Percentiles rank a stretch among this genome's conserved stretches.
Evolutionary conservation across 139 green algal species (phyloP).

Genomic region (Zygnema circumcarinatum): DNA sequence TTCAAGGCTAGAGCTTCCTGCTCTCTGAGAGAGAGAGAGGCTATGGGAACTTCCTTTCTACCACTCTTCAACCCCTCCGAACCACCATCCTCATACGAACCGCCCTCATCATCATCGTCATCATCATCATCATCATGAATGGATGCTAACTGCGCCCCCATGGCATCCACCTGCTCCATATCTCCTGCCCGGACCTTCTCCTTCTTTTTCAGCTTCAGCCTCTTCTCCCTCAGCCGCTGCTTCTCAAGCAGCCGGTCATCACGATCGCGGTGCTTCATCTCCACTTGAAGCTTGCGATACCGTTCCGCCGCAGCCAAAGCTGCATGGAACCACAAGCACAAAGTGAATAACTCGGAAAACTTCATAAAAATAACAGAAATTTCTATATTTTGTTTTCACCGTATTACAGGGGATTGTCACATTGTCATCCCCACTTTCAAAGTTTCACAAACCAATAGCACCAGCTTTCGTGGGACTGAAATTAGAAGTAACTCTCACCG

Average conservation of each 20-base stretch:
- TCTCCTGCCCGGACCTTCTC: constrained; percentile 20
- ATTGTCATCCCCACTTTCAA: too few species aligned
- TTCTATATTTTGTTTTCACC: too few species aligned
- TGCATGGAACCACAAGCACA: neutral
- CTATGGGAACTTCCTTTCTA: too few species aligned
- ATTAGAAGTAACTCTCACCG: too few species aligned
- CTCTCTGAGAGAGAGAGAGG: too few species aligned
- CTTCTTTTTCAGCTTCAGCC: constrained; percentile 57
- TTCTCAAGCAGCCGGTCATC: constrained; percentile 59
- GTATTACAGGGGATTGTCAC: too few species aligned
- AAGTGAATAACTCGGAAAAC: neutral
- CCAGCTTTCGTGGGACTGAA: too few species aligned
- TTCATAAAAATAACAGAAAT: neutral
- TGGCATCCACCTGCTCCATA: neutral
- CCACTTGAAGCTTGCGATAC: constrained; percentile 29
- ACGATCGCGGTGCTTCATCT: constrained; percentile 47
- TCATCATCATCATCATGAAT: constrained; percentile 40
- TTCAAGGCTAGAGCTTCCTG: too few species aligned
- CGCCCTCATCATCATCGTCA: constrained; percentile 40
- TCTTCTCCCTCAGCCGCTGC: constrained; percentile 35
- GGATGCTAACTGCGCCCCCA: neutral
- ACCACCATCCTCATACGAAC: neutral
- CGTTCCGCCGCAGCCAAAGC: constrained; percentile 8
- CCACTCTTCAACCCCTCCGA: constrained; percentile 14
- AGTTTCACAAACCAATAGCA: too few species aligned